These are phyloP conservation scores for Claviceps paspali DNA, from an alignment of 2,329 filamentous ascomycete genomes.

Conservation along the genomic window DNA sequence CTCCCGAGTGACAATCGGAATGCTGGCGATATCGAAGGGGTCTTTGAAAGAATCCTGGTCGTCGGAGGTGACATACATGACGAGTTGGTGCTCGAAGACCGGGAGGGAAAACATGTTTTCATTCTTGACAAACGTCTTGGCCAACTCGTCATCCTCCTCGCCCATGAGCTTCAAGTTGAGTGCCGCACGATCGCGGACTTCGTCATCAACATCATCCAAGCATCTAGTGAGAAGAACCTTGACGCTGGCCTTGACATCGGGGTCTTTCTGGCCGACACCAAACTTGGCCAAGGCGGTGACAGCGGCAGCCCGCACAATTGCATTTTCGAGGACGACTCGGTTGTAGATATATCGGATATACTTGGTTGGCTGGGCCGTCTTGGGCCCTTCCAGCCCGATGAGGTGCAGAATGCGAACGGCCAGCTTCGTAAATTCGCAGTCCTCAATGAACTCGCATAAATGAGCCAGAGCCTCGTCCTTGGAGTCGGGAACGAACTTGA, in stretches of 20 bases:
- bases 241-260: conserved; percentile 92
- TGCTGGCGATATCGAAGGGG: conserved; percentile 80
- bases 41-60: conserved; percentile 71
- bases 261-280: conserved; percentile 88
- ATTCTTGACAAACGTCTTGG: conserved; percentile 81
- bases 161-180: conserved; percentile 85
- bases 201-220: conserved; percentile 92
- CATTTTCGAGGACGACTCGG: conserved; percentile 91
- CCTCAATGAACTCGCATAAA: conserved; percentile 97
- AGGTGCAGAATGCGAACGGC: conserved; percentile 91
- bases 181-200: conserved; percentile 89
- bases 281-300: conserved; percentile 96
- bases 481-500: conserved; percentile 92
- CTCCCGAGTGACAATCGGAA: conserved; percentile 87
- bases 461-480: conserved; percentile 76
- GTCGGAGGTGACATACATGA: conserved; percentile 91
- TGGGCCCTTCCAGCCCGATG: conserved; percentile 85
- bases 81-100: conserved; percentile 90
- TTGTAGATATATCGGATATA: conserved; percentile 99
- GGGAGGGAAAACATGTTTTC: conserved; percentile 92
- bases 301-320: conserved; percentile 84
- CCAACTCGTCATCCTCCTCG: conserved; percentile 79
- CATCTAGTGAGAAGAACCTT: conserved; percentile 84
- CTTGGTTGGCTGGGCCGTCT: conserved; percentile 90
- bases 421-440: conserved; percentile 97